phyloP scores from a whole-genome alignment of 1,139 yeast species.

The Yamadazyma siamensis region DNA sequence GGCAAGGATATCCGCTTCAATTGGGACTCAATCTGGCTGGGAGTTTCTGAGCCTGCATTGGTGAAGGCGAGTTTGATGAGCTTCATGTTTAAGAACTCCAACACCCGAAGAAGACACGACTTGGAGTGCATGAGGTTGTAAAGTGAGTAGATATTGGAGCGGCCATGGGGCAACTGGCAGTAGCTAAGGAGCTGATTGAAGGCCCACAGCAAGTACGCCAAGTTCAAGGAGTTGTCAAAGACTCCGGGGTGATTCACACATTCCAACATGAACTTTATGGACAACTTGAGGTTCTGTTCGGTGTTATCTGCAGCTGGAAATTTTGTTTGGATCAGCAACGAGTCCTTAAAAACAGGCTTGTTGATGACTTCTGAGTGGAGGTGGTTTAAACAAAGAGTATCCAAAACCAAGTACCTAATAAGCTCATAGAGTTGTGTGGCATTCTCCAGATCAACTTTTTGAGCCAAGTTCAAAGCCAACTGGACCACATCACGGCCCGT shows the following conservation, averaged over 20 bases:
- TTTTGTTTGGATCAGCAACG: conserved; percentile 1
- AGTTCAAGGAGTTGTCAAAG: conserved; percentile 9
- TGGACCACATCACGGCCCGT: conserved; percentile 1
- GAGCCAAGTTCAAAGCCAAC: not conserved
- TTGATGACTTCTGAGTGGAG: conserved; percentile 2
- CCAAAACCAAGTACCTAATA: conserved; percentile 5
- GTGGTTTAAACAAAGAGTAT: conserved; percentile 2
- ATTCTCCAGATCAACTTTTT: not conserved
- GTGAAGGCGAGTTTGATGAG: not conserved
- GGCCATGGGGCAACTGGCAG: conserved; percentile 13
- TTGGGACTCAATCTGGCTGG: conserved; percentile 10
- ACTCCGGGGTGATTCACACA: conserved; percentile 21
- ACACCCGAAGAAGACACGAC: conserved; percentile 19
- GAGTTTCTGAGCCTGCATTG: too few relatives aligned
- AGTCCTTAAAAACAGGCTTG: not conserved
- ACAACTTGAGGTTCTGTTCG: conserved; percentile 4
- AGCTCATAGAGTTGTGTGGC: conserved; percentile 2
- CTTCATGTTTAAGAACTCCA: conserved; percentile 9
- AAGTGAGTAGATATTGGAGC: conserved; percentile 14
- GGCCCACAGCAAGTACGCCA: conserved; percentile 10
- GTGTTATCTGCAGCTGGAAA: conserved; percentile 3
- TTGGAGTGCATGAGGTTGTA: conserved; percentile 24
- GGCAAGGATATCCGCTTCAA: conserved; percentile 22
- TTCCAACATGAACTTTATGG: conserved; percentile 19
- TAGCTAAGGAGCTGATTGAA: conserved; percentile 9